Evolutionary conservation across 83 land plant genomes (phyloP).

Genomic region (Picea engelmannii): DNA sequence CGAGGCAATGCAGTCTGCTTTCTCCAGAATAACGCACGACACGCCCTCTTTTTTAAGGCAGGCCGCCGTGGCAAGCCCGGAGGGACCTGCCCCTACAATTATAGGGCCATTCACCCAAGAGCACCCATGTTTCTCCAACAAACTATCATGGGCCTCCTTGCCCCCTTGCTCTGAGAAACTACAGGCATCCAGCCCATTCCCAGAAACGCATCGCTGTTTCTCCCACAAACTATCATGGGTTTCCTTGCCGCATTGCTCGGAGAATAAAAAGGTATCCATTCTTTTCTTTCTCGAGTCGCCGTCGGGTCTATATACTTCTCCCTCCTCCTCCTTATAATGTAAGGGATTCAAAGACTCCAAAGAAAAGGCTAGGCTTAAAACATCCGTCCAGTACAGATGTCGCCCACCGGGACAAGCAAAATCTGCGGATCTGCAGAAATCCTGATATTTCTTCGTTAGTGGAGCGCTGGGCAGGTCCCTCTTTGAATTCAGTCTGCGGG

Average conservation of each 20-base stretch:
- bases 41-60: constrained; percentile 50
- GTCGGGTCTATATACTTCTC: too few relatives aligned
- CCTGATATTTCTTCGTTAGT: not conserved
- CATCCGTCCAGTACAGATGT: constrained; percentile 10
- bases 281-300: not conserved
- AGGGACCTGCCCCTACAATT: constrained; percentile 84
- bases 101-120: constrained; percentile 60
- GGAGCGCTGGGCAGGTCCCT: constrained; percentile 5
- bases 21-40: constrained; percentile 54
- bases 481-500: not conserved
- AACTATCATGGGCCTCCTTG: not conserved
- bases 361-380: not conserved
- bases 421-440: constrained; percentile 9
- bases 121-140: not conserved
- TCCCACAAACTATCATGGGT: not conserved
- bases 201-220: not conserved
- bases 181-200: not conserved
- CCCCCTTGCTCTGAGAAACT: not conserved
- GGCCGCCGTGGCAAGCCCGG: constrained; percentile 79
- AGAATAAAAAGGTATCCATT: not conserved
- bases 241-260: not conserved
- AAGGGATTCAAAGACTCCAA: not conserved
- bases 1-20: constrained; percentile 66
- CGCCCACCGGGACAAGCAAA: constrained; percentile 9
- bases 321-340: not conserved